Evolutionary conservation across 805 yeast species (phyloP).

Genomic region (Spathaspora arborariae): DNA sequence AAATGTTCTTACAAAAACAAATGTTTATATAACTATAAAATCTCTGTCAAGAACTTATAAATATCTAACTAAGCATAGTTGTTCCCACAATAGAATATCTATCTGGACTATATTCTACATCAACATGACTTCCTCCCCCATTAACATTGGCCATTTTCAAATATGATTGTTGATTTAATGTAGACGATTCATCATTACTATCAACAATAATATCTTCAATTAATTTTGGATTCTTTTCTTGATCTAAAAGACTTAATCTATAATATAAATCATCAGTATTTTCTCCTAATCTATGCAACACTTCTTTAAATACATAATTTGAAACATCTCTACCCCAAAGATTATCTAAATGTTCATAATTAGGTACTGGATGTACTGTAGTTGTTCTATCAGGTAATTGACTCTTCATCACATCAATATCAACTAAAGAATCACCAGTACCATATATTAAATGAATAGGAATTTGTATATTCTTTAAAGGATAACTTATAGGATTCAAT

Average conservation of each 20-base stretch:
- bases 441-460: conserved; percentile 85
- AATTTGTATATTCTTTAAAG: conserved; percentile 38
- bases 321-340: conserved; percentile 77
- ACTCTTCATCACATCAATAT: conserved; percentile 66
- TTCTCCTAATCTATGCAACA: conserved; percentile 19
- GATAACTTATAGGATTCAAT: conserved; percentile 35
- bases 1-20: no score
- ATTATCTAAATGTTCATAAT: conserved; percentile 88
- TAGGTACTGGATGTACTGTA: conserved; percentile 51
- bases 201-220: conserved; percentile 10
- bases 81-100: not conserved
- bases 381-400: conserved; percentile 58
- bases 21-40: no score
- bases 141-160: conserved; percentile 3
- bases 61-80: not conserved
- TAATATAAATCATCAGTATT: conserved; percentile 6
- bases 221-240: conserved; percentile 3
- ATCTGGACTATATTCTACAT: not conserved
- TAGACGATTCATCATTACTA: conserved; percentile 4
- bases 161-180: conserved; percentile 8
- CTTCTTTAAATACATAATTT: conserved; percentile 30
- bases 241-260: not conserved
- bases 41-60: not conserved
- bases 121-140: not conserved
- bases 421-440: conserved; percentile 76